Percentiles rank a stretch among this genome's conserved stretches.
These are phyloP conservation scores for Sinapis alba DNA, from an alignment of 441 rosid genomes.

Conservation along the genomic window DNA sequence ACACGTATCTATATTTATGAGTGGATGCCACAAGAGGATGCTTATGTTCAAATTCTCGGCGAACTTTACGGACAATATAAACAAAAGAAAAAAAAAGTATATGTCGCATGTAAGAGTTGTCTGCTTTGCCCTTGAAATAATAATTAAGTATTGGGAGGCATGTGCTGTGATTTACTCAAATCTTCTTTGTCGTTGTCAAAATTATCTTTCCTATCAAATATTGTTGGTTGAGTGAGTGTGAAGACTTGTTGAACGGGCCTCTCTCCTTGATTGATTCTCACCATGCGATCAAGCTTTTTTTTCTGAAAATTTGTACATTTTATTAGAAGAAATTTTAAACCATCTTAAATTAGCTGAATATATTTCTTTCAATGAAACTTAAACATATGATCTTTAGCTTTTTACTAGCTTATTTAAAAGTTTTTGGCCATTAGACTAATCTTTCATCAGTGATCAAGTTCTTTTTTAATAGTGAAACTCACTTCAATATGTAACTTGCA, in stretches of 20 bases:
- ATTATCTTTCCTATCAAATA: conserved; percentile 28
- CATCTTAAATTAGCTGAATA: background rate
- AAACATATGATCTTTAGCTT: background rate
- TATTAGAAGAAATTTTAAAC: background rate
- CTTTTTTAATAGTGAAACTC: background rate
- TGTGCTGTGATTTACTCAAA: conserved; percentile 36
- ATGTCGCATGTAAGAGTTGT: conserved; percentile 16
- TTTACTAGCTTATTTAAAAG: background rate
- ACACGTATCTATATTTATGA: background rate
- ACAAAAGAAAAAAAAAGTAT: conserved; percentile 18
- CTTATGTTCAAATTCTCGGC: conserved; percentile 16
- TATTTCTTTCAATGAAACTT: background rate
- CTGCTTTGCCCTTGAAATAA: background rate
- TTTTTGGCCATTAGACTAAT: background rate
- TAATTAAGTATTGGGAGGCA: conserved; percentile 31
- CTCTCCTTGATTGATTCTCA: conserved; percentile 32
- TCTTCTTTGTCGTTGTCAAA: conserved; percentile 32
- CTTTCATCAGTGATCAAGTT: background rate
- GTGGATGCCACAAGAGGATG: conserved; percentile 10
- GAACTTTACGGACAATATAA: conserved; percentile 30
- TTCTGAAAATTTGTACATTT: background rate
- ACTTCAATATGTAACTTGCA: background rate
- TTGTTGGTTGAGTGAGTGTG: conserved; percentile 31
- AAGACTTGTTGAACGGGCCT: conserved; percentile 29
- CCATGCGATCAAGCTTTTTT: background rate